These are phyloP conservation scores for Eucalyptus sp. DNA, from an alignment of 345 rosid genomes.

Conservation along the genomic window DNA sequence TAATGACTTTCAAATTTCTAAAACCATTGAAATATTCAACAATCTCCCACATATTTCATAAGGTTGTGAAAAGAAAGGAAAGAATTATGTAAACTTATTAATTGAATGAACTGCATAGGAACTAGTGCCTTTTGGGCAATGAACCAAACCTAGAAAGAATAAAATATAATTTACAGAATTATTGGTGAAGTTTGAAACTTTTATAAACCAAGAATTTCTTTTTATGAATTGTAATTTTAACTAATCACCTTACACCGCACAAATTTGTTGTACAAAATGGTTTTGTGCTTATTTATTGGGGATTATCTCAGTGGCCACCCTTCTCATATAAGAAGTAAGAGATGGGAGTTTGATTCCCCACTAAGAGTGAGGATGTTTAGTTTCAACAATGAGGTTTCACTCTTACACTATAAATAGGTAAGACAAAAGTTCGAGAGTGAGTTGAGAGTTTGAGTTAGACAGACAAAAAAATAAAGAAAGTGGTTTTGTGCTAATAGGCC, in stretches of 20 bases:
- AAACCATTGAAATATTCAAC: not conserved
- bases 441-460: too few relatives aligned
- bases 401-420: too few relatives aligned
- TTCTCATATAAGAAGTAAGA: too few relatives aligned
- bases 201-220: not conserved
- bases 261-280: not conserved
- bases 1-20: not conserved
- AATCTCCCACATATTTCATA: not conserved
- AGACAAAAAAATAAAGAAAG: too few relatives aligned
- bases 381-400: too few relatives aligned
- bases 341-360: too few relatives aligned
- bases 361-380: too few relatives aligned
- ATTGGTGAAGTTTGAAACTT: not conserved
- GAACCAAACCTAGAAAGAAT: not conserved
- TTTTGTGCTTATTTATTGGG: not conserved
- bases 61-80: not conserved
- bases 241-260: not conserved
- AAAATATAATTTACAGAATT: not conserved
- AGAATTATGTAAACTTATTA: not conserved
- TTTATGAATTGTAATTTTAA: not conserved
- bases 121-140: not conserved
- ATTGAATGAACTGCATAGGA: not conserved
- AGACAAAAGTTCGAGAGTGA: too few relatives aligned
- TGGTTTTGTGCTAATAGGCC: not conserved
- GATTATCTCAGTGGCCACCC: too few relatives aligned